These are phyloP conservation scores for Geosmithia morbida DNA, from an alignment of 2,329 filamentous ascomycete species.

Conservation along the genomic window DNA sequence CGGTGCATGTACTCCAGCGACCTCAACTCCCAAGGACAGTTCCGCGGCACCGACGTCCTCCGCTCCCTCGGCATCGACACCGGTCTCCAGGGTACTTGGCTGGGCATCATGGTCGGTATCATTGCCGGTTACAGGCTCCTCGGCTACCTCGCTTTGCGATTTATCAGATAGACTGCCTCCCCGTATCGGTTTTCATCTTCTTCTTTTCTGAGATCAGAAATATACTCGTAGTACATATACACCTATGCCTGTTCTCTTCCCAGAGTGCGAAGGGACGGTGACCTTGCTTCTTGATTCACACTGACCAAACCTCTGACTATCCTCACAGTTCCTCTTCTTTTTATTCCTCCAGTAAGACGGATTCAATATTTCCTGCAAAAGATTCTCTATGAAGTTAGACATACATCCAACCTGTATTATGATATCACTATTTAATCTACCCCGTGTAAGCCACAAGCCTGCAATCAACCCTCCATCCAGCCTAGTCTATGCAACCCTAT, in stretches of 20 bases:
- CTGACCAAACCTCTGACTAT: no score
- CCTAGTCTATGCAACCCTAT: neutral
- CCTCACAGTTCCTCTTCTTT: neutral
- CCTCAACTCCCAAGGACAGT: constrained; percentile 49
- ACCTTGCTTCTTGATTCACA: no score
- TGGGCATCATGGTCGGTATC: constrained; percentile 64
- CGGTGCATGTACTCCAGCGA: constrained; percentile 58
- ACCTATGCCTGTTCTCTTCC: no score
- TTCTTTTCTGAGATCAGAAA: no score
- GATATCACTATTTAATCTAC: neutral
- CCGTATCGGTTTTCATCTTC: no score
- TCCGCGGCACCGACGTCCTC: constrained; percentile 57
- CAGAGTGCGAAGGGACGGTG: no score
- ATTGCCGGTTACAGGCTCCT: constrained; percentile 52
- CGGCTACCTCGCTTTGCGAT: constrained; percentile 5
- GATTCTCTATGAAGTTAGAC: no score
- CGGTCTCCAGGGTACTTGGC: constrained; percentile 60
- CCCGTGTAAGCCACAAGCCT: neutral
- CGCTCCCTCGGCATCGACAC: constrained; percentile 53
- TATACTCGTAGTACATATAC: no score
- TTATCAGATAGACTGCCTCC: neutral
- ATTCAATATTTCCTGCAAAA: neutral
- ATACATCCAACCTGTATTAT: neutral
- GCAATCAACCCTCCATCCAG: neutral
- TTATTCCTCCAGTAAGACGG: neutral